Evolutionary conservation across 106 monocot species (phyloP).

Genomic region (Hemerocallis citrina): DNA sequence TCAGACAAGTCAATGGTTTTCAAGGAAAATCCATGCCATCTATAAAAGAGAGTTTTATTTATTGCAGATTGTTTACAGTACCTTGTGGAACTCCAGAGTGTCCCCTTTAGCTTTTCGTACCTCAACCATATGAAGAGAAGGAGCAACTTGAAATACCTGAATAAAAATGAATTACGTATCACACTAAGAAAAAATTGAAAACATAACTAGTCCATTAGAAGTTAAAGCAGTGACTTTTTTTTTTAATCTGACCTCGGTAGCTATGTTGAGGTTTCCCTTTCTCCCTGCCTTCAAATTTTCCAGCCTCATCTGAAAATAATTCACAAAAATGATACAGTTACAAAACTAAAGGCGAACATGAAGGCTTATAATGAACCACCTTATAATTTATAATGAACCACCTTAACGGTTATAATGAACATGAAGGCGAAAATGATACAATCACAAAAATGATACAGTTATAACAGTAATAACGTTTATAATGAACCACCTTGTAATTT

Average conservation of each 20-base stretch:
- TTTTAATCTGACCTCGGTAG: conserved; percentile 59
- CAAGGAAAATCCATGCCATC: not conserved
- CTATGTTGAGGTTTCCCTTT: conserved; percentile 88
- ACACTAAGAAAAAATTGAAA: not conserved
- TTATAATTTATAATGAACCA: conserved; percentile 52
- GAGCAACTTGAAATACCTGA: conserved; percentile 86
- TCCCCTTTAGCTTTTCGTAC: conserved; percentile 82
- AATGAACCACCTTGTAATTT: conserved; percentile 65
- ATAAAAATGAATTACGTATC: not conserved
- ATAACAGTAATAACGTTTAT: conserved; percentile 26
- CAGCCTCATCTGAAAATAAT: conserved; percentile 61
- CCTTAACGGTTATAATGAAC: conserved; percentile 27
- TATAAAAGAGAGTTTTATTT: not conserved
- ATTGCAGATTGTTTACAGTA: conserved; percentile 5
- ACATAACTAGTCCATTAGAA: not conserved
- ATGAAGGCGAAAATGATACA: no score
- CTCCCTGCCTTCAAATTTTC: conserved; percentile 91
- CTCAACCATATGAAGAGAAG: conserved; percentile 86
- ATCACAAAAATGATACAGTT: not conserved
- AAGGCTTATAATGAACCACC: conserved; percentile 16
- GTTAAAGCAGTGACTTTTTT: not conserved
- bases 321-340: not conserved
- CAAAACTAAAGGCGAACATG: not conserved
- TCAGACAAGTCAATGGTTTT: no score
- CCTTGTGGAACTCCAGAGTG: conserved; percentile 79